Base-by-base conservation (phyloP, 345 rosid genomes). In the Zanthoxylum bungeanum region DNA sequence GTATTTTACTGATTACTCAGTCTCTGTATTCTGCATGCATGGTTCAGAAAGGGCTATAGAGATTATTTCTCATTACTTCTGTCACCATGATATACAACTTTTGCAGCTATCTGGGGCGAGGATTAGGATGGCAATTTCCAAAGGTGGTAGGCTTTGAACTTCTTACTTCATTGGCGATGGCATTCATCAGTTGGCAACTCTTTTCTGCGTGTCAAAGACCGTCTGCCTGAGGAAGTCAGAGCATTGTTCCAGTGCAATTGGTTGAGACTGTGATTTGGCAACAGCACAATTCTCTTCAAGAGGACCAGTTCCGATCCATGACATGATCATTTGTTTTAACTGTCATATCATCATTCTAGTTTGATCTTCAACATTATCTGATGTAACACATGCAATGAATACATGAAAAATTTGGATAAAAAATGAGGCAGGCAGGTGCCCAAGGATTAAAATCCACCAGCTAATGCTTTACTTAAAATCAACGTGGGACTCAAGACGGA, bases 111-210 rank as follows among this genome's bases (percentile, higher is more conserved):
- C 76, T 90, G 85, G 85, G 85, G 78, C 85, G 90, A 80, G 92
- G 90, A 51, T 50, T 90, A 85, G 98, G 97, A 19, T 94, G 99
- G 98, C 96, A 90, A 75, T 85, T 95, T 47, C 93, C 97, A 1
- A 80, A 89, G 85, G 91, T 95, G 42, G 96, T 95, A 4, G 96
- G 97, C 73, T 92, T 95, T 67, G 98, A 92, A 78, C 73, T 94
- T n/a, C 74, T 82, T 75, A 87, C 95, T 49, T 94, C 97, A 64
- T 76, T 94, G 73, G 79, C 83, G 44, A 85, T 88, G 97, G 97
- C 97, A 57, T 87, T 94, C 71, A 78, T 90, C 73, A 94, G 97
- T 66, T 92, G 95, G 88, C 97, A 94, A 79, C 91, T 94, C 60
- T 92, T 92, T 75, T 60, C 91, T 57, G 89, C 92, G 25, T 92